These are phyloP conservation scores for Trichoderma sp. DNA, from an alignment of 2,329 filamentous ascomycete species.

Conservation along the genomic window DNA sequence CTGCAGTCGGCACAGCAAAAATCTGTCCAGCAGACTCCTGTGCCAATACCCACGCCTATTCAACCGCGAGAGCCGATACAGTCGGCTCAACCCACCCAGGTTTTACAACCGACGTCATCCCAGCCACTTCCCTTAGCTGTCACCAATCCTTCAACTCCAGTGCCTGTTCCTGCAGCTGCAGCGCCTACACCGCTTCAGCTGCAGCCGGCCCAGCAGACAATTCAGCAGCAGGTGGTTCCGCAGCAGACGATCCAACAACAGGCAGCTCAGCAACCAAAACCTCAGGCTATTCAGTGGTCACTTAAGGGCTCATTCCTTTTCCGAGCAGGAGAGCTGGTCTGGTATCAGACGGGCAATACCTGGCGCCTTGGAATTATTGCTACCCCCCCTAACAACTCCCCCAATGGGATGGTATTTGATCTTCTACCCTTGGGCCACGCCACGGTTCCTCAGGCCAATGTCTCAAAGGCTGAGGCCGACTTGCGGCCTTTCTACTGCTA, in stretches of 20 bases:
- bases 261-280: slow-evolving; percentile 13
- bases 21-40: slow-evolving; percentile 11
- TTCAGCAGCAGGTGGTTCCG: slow-evolving; percentile 22
- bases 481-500: slow-evolving; percentile 57
- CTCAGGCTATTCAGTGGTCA: slow-evolving; percentile 37
- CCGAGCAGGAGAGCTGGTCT: slow-evolving; percentile 54
- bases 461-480: slow-evolving; percentile 47
- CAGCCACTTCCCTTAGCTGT: slow-evolving; percentile 27
- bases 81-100: slow-evolving; percentile 31
- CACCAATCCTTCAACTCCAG: slow-evolving; percentile 23
- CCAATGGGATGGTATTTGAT: slow-evolving; percentile 40
- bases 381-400: slow-evolving; percentile 41
- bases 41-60: slow-evolving; percentile 29
- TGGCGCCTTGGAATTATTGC: slow-evolving; percentile 55
- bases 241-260: background rate
- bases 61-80: slow-evolving; percentile 32
- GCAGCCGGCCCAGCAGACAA: background rate
- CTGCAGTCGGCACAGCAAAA: slow-evolving; percentile 27
- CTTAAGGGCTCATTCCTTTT: slow-evolving; percentile 47
- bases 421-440: slow-evolving; percentile 49
- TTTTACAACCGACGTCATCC: slow-evolving; percentile 7
- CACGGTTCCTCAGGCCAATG: slow-evolving; percentile 44
- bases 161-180: background rate
- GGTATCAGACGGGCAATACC: slow-evolving; percentile 52
- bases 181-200: slow-evolving; percentile 1